Evolutionary conservation across 2,329 filamentous ascomycete species (phyloP).

Genomic region (Bipolaris victoriae): DNA sequence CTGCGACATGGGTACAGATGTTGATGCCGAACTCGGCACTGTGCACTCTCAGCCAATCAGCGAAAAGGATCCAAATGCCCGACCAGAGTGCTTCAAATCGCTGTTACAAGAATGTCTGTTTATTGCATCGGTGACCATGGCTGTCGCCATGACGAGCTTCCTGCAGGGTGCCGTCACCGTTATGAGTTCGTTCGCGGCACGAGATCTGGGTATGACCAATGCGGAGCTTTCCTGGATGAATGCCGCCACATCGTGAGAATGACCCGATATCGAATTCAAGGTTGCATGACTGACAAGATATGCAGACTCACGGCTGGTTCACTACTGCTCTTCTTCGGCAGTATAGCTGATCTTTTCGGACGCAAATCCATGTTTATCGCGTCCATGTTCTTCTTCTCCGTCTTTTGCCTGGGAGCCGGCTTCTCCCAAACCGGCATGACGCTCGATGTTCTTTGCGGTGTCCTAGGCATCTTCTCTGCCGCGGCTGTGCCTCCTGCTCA

Average conservation of each 20-base stretch:
- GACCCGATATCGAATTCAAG: background rate
- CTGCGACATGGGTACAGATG: conserved; percentile 18
- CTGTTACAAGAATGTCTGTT: conserved; percentile 69
- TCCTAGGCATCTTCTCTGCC: conserved; percentile 69
- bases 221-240: conserved; percentile 72
- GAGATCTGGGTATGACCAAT: conserved; percentile 66
- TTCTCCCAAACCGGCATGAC: conserved; percentile 65
- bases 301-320: conserved; percentile 65
- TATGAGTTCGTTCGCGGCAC: conserved; percentile 66
- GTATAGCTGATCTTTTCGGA: conserved; percentile 70
- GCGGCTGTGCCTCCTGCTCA: conserved; percentile 69
- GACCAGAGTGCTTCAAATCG: conserved; percentile 66
- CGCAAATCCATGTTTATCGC: conserved; percentile 65
- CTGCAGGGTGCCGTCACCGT: conserved; percentile 65
- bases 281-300: background rate
- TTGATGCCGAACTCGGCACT: conserved; percentile 22
- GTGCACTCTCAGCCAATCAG: conserved; percentile 26
- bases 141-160: conserved; percentile 68
- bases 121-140: conserved; percentile 70
- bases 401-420: conserved; percentile 63
- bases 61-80: conserved; percentile 39
- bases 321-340: conserved; percentile 70
- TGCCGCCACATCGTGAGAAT: conserved; percentile 62
- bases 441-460: conserved; percentile 67
- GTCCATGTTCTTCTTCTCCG: conserved; percentile 65